Base-by-base conservation (phyloP, 2,329 filamentous ascomycete genomes). In the Mollisiaceae sp. region DNA sequence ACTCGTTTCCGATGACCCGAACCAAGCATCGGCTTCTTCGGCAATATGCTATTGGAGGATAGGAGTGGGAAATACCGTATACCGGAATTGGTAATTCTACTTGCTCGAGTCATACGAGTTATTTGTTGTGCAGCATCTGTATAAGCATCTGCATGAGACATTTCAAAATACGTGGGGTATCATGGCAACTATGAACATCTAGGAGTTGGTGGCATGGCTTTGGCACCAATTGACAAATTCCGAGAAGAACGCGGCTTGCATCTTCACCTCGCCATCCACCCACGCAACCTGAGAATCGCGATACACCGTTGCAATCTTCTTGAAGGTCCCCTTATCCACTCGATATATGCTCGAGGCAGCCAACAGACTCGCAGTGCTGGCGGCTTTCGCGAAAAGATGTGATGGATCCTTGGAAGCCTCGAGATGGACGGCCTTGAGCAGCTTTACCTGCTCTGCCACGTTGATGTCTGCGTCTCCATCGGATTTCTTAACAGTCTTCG, bases 201-300 rank as follows among this genome's bases (percentile, higher is more conserved):
- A 54, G 22, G 65, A 60, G 35, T 62, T 71, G 11, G 67, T 71
- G 11, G 67, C 80, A 72, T 82, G 79, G 63, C 81, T 83, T 75
- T 84, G 82, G 74, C 84, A 88, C 91, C 91, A 93, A 74, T 92
- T 91, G 69, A 88, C 82, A 89, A 89, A 93, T 67, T 92, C 89
- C 1, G 82, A 82, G 71, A 92, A 91, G 77, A 93, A 90, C 0
- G 82, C 82, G 24, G 84, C 82, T 77, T 89, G 88, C 56, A 91
- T 81, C 77, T 83, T 85, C 52, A 82, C 82, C 73, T 83, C 82
- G 39, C 85, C 85, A 70, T 80, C 79, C 66, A 89, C 81, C 82
- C 88, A 90, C 56, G 80, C 78, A 60, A 83, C 80, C 77, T 89
- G 83, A 15, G 88, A 89, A 69, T 83, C 79, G 1, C 82, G 83